Percentiles rank a stretch among this genome's conserved stretches.
These are phyloP conservation scores for Solanum appendiculatum DNA, from an alignment of 257 asterid species.

Conservation along the genomic window DNA sequence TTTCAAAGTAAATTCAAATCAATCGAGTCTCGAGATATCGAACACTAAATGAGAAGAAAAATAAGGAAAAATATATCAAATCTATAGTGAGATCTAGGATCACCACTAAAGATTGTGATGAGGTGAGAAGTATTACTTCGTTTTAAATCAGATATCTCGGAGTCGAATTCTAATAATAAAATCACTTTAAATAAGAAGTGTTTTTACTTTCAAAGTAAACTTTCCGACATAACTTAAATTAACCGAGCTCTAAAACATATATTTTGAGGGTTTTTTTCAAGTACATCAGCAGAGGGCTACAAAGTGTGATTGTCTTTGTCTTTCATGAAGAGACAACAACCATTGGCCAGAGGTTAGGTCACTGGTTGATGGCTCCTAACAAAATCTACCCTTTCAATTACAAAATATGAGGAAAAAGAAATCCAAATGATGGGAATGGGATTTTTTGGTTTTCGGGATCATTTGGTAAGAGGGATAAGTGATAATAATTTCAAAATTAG, in stretches of 20 bases:
- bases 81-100: not conserved
- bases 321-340: not conserved
- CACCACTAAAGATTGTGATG: not conserved
- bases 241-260: fast-evolving
- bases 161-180: fast-evolving
- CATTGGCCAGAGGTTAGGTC: not conserved
- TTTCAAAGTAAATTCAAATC: not conserved
- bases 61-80: fast-evolving
- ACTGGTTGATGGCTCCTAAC: not conserved
- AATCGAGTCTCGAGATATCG: fast-evolving
- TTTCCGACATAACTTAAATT: not conserved
- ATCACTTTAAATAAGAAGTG: fast-evolving
- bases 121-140: not conserved
- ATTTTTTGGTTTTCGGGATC: not conserved
- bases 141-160: not conserved
- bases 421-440: not conserved
- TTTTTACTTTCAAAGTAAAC: not conserved
- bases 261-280: not conserved
- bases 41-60: not conserved
- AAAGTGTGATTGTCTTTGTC: not conserved
- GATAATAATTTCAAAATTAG: not conserved
- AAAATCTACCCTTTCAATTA: not conserved
- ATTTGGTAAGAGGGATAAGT: not conserved
- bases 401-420: not conserved
- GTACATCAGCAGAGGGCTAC: not conserved